A percentile compares a stretch with the other conserved stretches of the same genome.
These are phyloP conservation scores for Suhomyces maxii DNA, from an alignment of 1,139 yeast genomes.

Conservation along the genomic window DNA sequence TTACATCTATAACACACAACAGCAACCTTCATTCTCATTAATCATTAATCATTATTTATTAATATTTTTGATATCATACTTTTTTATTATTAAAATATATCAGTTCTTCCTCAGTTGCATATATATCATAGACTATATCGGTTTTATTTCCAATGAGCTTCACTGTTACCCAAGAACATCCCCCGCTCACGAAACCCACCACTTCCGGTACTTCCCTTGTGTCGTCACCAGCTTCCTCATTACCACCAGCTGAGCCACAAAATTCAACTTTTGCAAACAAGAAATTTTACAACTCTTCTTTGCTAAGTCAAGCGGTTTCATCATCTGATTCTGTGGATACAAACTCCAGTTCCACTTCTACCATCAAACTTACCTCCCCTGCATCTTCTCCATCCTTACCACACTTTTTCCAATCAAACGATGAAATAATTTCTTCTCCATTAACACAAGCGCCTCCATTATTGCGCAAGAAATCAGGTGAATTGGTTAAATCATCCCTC, in stretches of 20 bases:
- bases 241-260: slow-evolving; percentile 2
- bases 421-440: background rate
- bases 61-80: too few relatives aligned
- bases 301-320: slow-evolving; percentile 5
- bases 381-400: slow-evolving; percentile 12
- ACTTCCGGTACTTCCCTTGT: background rate
- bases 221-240: background rate
- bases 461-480: slow-evolving; percentile 41
- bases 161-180: slow-evolving; percentile 4
- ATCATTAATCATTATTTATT: too few relatives aligned
- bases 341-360: slow-evolving; percentile 6
- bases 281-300: slow-evolving; percentile 8
- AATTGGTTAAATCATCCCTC: slow-evolving; percentile 40
- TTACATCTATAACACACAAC: too few relatives aligned
- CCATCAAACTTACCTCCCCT: slow-evolving; percentile 10
- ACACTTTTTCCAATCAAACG: slow-evolving; percentile 6
- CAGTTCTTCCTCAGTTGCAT: background rate
- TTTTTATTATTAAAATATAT: too few relatives aligned
- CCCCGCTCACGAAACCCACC: slow-evolving; percentile 1
- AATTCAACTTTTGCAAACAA: slow-evolving; percentile 1
- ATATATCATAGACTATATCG: background rate
- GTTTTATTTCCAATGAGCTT: background rate
- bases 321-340: slow-evolving; percentile 12
- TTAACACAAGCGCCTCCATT: slow-evolving; percentile 18
- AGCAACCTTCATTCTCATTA: too few relatives aligned